Evolutionary conservation across 805 yeast species (phyloP), one percentile per base, ranked within the genome.

Genomic region (Wickerhamiella spandovensis): DNA sequence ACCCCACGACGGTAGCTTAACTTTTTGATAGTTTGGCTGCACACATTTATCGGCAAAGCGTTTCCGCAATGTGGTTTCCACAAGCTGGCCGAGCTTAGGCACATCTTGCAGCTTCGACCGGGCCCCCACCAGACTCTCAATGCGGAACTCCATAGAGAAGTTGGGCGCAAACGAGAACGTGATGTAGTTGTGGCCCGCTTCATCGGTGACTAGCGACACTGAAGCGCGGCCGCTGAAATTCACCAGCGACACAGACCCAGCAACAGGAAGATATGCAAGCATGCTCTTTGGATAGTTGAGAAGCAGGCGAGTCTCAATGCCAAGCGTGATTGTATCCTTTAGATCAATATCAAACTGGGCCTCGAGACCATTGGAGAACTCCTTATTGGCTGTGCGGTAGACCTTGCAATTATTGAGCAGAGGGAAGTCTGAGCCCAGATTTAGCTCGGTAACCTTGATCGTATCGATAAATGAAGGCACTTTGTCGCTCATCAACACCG

Each of bases 21-120:
- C 79, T 46, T 86, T 82, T 63, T 89, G 95, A 60, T 82, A 90
- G 57, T 95, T 74, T 1, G 99, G 99, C 56, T 87, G 94, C 12
- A 92, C 92, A 62, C 95, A 87, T 54, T 96, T 72, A 58, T 90
- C 97, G 17, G 81, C 80, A 61, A 92, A 89, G 95, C 96, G 88
- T 50, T 80, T 80, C 54, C 92, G 74, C 39, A 92, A 73, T 53
- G 82, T 81, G 51, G 78, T 78, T 62, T 92, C 97, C 41, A 92
- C 80, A 42, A 92, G 69, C 51, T 85, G 81, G 9, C 95, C 79
- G 38, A 92, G 79, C 61, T 92, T 88, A 7, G 99, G 98, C 15
- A 92, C 84, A 60, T 92, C 87, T 65, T 89, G 95, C 24, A 92
- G 71, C 62, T 90, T 84, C 0, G 97, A 86, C 46, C 95, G 74